phyloP scores from a whole-genome alignment of 352 stramenopile species.

The Pythium phragmiticola region DNA sequence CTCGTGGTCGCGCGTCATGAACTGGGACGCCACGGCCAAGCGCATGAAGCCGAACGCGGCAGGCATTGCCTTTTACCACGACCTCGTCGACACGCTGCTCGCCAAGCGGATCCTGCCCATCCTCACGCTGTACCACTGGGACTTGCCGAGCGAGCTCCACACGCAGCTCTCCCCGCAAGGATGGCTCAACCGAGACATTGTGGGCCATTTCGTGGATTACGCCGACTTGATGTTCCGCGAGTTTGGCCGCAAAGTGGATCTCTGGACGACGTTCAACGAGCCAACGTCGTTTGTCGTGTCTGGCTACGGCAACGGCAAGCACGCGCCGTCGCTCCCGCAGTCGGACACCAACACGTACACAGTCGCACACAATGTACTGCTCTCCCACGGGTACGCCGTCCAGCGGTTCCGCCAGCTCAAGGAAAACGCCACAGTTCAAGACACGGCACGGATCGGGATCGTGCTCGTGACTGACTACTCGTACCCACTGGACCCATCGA shows the following conservation, averaged over 20 bases:
- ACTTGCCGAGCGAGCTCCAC: constrained; percentile 89
- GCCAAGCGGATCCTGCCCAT: constrained; percentile 81
- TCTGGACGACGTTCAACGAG: constrained; percentile 97
- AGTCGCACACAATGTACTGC: constrained; percentile 88
- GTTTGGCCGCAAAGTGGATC: constrained; percentile 91
- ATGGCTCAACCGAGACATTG: constrained; percentile 42
- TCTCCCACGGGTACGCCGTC: constrained; percentile 88
- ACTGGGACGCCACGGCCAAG: constrained; percentile 53
- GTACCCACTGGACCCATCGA: constrained; percentile 69
- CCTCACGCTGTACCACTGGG: constrained; percentile 96
- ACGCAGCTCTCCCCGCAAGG: constrained; percentile 72
- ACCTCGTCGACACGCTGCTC: constrained; percentile 85
- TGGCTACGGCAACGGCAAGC: constrained; percentile 81
- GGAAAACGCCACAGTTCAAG: constrained; percentile 28
- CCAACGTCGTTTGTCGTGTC: constrained; percentile 80
- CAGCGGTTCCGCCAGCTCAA: constrained; percentile 83
- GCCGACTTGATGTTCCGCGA: constrained; percentile 87
- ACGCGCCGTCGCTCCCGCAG: constrained; percentile 33
- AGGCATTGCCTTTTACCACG: constrained; percentile 93
- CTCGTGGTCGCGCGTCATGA: constrained; percentile 92
- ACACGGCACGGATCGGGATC: constrained; percentile 88
- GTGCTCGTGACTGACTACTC: constrained; percentile 77
- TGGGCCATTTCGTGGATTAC: constrained; percentile 87
- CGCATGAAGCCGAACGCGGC: constrained; percentile 73
- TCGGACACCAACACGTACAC: constrained; percentile 48